Base-by-base conservation (phyloP, 2,329 filamentous ascomycete species). In the Nothopassalora personata region DNA sequence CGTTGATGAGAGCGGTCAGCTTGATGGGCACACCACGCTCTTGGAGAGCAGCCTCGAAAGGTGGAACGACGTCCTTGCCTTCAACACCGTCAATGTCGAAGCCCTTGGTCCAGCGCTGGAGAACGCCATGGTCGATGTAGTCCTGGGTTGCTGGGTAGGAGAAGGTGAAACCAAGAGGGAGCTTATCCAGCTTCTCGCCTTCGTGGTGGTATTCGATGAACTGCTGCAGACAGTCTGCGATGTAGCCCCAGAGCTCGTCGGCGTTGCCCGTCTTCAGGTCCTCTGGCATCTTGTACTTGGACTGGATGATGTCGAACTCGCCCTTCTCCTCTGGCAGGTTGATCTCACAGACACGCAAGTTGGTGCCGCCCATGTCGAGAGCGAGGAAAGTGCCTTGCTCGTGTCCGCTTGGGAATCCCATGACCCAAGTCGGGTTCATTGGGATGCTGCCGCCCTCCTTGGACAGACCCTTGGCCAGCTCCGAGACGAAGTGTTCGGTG, bases 391-490 rank as follows among this genome's bases (percentile, higher is more conserved):
- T 94, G 61, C 93, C 93, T 8, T 86, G 89, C 76, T 97, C 93
- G 66, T 92, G 76, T 65, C 93, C 93, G 72, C 88, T 88, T 23
- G 93, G 93, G 74, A 91, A 91, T 50, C 84, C 84, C 86, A 96
- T 91, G 64, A 95, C 91, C 93, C 93, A 97, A 57, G 92, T 96
- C 60, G 93, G 89, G 78, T 97, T 97, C 93, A 97, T 97, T 60
- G 93, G 92, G 75, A 99, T 97, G 74, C 88, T 95, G 61, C 91
- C 92, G 63, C 93, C 93, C 76, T 96, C 88, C 59, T 91, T 87
- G 56, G 83, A 89, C 56, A 97, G 81, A 88, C 90, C 91, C 77
- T 96, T 96, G 64, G 86, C 83, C 56, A 99, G 84, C 80, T 99
- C 94, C 34, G 82, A 83, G 53, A 95, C 82, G 74, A 99, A 99